Conservation (phyloP, 179 eudicot genomes). For the Heliamphora ciliata region DNA sequence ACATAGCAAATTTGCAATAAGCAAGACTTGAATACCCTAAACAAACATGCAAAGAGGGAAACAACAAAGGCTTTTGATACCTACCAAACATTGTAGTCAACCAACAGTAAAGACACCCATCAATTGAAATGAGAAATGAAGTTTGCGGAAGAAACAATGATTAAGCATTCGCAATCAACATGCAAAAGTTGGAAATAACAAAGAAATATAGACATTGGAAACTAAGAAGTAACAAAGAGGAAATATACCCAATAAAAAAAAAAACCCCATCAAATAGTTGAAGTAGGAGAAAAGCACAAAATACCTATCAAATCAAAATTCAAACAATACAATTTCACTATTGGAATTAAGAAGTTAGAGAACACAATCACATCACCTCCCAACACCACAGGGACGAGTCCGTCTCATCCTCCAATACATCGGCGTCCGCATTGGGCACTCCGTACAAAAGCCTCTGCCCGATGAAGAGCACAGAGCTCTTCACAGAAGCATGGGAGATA, state of each 20-base stretch:
- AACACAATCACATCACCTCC: constrained; percentile 49
- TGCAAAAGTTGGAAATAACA: not conserved
- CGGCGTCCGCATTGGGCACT: constrained; percentile 45
- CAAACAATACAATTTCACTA: no score
- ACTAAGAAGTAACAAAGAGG: not conserved
- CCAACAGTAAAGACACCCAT: not conserved
- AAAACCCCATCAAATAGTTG: not conserved
- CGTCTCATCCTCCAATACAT: constrained; percentile 75
- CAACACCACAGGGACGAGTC: constrained; percentile 82
- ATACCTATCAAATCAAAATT: not conserved
- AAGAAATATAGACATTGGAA: not conserved
- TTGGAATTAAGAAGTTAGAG: not conserved
- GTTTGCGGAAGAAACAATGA: no score
- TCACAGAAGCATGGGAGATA: constrained; percentile 51
- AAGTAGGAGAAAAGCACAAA: not conserved
- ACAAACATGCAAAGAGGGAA: not conserved
- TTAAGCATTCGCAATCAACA: not conserved
- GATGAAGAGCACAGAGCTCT: constrained; percentile 47
- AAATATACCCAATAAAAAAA: not conserved
- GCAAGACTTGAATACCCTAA: not conserved
- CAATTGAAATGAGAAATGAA: no score
- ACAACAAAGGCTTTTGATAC: not conserved
- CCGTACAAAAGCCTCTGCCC: constrained; percentile 79
- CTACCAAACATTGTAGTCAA: not conserved
- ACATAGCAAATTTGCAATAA: not conserved